Percentiles rank a stretch among this genome's conserved stretches.
phyloP scores from a whole-genome alignment of 352 stramenopile genomes.

The Phytophthora uliginosa region DNA sequence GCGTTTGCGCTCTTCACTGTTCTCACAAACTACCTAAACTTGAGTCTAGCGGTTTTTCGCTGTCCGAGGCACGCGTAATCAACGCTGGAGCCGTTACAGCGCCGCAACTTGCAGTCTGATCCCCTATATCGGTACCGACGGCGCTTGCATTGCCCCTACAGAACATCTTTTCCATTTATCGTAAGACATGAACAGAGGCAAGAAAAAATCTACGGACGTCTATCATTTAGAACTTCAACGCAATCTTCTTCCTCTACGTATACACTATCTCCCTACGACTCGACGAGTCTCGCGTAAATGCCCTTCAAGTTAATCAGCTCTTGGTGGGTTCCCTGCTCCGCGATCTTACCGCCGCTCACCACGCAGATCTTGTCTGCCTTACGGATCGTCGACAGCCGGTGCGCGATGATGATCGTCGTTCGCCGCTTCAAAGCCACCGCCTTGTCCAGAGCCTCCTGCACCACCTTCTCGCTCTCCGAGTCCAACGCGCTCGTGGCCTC shows the following conservation, averaged over 20 bases:
- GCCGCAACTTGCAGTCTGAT: no score
- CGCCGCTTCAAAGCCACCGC: constrained; percentile 60
- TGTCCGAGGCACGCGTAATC: no score
- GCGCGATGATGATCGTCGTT: constrained; percentile 95
- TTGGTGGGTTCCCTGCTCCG: constrained; percentile 93
- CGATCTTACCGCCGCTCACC: constrained; percentile 91
- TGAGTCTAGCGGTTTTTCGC: no score
- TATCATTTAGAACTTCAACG: neutral
- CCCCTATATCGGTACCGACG: no score
- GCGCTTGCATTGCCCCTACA: no score
- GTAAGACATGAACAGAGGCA: neutral
- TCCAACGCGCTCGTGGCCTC: constrained; percentile 93
- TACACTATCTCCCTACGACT: constrained; percentile 50
- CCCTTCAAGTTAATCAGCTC: constrained; percentile 77
- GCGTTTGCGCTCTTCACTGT: neutral
- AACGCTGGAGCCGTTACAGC: no score
- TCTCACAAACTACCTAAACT: neutral
- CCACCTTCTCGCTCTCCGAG: constrained; percentile 81
- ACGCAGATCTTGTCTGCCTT: constrained; percentile 97
- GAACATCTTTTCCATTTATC: neutral
- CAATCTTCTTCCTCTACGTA: constrained; percentile 47
- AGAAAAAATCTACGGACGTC: neutral
- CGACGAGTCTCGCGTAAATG: neutral
- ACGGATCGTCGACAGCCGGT: constrained; percentile 94
- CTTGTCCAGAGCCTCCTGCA: constrained; percentile 84